A percentile compares a stretch with the other conserved stretches of the same genome.
Evolutionary conservation across 352 stramenopile species (phyloP).

Genomic region (Thraustochytrium striatum): DNA sequence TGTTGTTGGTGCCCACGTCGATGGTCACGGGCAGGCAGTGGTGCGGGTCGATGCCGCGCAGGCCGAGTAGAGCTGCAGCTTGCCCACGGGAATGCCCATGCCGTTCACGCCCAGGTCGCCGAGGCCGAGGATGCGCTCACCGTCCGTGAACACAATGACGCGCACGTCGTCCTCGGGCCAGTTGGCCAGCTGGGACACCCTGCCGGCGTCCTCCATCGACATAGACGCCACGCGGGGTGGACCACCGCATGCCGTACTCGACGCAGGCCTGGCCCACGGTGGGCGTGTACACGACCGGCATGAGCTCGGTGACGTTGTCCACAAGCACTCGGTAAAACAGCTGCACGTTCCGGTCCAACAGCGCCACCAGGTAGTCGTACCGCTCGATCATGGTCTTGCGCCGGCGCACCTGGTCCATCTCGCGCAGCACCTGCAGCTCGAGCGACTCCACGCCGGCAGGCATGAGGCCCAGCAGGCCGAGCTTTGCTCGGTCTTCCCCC

Average conservation of each 20-base stretch:
- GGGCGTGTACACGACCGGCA: constrained; percentile 94
- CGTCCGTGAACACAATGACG: constrained; percentile 94
- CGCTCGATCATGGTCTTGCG: constrained; percentile 30
- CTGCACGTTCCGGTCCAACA: constrained; percentile 80
- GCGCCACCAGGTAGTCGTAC: constrained; percentile 53
- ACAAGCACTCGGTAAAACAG: constrained; percentile 85
- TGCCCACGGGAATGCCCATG: constrained; percentile 94
- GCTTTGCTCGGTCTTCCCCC: constrained; percentile 26
- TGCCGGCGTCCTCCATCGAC: constrained; percentile 72
- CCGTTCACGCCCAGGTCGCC: constrained; percentile 91
- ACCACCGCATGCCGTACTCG: constrained; percentile 83
- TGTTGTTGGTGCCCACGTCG: constrained; percentile 92
- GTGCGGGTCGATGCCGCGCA: constrained; percentile 85
- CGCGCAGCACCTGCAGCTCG: constrained; percentile 33
- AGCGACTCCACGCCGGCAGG: constrained; percentile 34
- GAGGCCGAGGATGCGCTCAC: constrained; percentile 87
- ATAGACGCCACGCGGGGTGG: constrained; percentile 68
- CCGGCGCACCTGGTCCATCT: constrained; percentile 7
- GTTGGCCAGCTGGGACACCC: constrained; percentile 80
- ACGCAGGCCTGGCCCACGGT: constrained; percentile 85
- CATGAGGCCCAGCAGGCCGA: constrained; percentile 31
- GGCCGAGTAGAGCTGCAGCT: constrained; percentile 87
- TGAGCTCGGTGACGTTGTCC: constrained; percentile 80
- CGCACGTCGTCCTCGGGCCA: constrained; percentile 90
- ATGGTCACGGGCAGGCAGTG: constrained; percentile 87